A percentile compares a stretch with the other conserved stretches of the same genome.
phyloP scores from a whole-genome alignment of 169 alveolate species.

The Plasmodium yoelii region DNA sequence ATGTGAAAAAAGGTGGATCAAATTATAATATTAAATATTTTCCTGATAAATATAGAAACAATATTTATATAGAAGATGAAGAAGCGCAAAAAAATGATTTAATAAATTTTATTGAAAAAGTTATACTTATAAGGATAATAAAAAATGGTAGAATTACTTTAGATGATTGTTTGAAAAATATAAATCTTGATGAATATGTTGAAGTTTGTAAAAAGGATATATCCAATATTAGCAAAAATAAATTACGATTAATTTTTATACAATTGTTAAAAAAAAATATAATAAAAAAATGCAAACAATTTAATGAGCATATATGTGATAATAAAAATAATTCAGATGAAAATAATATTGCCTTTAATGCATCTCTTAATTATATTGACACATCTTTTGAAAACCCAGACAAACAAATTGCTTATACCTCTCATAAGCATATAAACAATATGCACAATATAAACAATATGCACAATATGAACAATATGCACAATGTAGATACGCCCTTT shows the following conservation, averaged over 20 bases:
- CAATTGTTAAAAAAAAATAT: slow-evolving; percentile 53
- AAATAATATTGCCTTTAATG: neutral
- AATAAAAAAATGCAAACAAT: slow-evolving; percentile 65
- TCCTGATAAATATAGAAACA: neutral
- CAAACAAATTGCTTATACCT: too few species aligned
- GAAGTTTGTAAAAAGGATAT: slow-evolving; percentile 63
- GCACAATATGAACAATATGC: too few species aligned
- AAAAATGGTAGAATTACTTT: slow-evolving; percentile 66
- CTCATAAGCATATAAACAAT: too few species aligned
- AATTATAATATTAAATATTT: neutral
- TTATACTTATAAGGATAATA: slow-evolving; percentile 51
- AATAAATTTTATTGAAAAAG: slow-evolving; percentile 42
- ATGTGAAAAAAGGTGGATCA: neutral
- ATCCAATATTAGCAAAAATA: slow-evolving; percentile 30
- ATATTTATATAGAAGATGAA: neutral
- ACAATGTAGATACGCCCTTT: too few species aligned
- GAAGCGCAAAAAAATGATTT: neutral
- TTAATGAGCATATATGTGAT: slow-evolving; percentile 67
- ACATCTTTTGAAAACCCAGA: too few species aligned
- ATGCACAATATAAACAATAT: too few species aligned
- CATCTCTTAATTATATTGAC: slow-evolving; percentile 12
- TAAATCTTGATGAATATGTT: slow-evolving; percentile 47
- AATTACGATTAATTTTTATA: slow-evolving; percentile 33
- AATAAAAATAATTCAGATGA: slow-evolving; percentile 2
- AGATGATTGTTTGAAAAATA: slow-evolving; percentile 35